Evolutionary conservation across 352 stramenopile species (phyloP).

Genomic region (Phytophthora syringae): DNA sequence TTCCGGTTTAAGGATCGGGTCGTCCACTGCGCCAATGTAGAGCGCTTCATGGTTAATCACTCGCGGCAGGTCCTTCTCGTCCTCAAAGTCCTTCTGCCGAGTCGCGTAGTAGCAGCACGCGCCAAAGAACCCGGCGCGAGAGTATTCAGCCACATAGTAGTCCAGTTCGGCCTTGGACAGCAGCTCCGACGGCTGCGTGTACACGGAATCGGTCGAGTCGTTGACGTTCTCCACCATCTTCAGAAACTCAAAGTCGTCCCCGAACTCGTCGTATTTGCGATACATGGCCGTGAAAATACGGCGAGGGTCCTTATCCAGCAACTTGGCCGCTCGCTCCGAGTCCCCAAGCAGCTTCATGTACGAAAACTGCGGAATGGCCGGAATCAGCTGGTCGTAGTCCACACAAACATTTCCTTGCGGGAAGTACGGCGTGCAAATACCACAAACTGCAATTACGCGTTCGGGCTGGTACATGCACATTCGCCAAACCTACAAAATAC

Average conservation of each 20-base stretch:
- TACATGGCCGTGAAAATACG: constrained; percentile 62
- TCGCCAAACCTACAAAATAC: constrained; percentile 42
- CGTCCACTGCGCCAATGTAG: constrained; percentile 67
- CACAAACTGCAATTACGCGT: constrained; percentile 51
- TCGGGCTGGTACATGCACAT: constrained; percentile 71
- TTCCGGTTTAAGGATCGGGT: constrained; percentile 56
- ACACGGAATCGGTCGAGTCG: constrained; percentile 35
- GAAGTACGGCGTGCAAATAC: constrained; percentile 70
- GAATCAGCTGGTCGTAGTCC: constrained; percentile 46
- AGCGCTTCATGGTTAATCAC: constrained; percentile 52
- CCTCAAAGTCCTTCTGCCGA: constrained; percentile 62
- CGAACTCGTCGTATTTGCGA: constrained; percentile 45
- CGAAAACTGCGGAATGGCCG: constrained; percentile 54
- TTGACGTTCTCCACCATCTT: constrained; percentile 41
- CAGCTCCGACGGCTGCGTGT: constrained; percentile 46
- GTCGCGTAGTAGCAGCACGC: constrained; percentile 60
- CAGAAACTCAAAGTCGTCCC: constrained; percentile 37
- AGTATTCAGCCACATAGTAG: constrained; percentile 63
- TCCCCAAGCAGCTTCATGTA: constrained; percentile 70
- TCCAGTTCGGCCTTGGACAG: constrained; percentile 55
- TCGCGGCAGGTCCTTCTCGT: constrained; percentile 43
- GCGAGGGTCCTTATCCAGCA: constrained; percentile 46
- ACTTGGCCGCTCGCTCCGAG: constrained; percentile 37
- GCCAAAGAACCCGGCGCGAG: constrained; percentile 54
- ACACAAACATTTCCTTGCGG: constrained; percentile 49